These are phyloP conservation scores for Alternaria sp. DNA, from an alignment of 2,329 filamentous ascomycete species.

Conservation along the genomic window DNA sequence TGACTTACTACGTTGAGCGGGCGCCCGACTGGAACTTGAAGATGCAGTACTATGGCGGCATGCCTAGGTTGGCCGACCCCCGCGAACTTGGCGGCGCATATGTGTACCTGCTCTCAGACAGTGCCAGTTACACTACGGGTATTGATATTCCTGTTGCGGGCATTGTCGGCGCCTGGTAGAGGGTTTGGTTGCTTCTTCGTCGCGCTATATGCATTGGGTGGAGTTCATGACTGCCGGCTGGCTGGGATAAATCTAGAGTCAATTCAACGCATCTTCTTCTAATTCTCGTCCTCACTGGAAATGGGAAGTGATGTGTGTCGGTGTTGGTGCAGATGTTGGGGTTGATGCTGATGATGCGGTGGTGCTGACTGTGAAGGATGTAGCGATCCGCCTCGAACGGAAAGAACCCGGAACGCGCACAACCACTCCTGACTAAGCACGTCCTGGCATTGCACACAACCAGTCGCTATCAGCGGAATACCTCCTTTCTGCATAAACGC, in stretches of 20 bases:
- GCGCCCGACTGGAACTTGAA: conserved; percentile 60
- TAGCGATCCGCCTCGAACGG: not conserved
- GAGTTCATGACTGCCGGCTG: conserved; percentile 15
- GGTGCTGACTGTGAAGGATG: not conserved
- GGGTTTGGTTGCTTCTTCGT: not conserved
- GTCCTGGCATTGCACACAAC: not conserved
- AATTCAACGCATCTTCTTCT: conserved; percentile 4
- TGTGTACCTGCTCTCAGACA: conserved; percentile 56
- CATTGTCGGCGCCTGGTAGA: conserved; percentile 54
- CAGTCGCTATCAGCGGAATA: not conserved
- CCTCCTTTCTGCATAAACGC: not conserved
- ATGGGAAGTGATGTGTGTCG: not conserved
- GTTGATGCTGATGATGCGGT: not conserved
- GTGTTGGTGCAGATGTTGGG: not conserved
- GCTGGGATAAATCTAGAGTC: conserved; percentile 8
- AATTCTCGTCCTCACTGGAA: not conserved
- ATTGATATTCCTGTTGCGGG: conserved; percentile 59
- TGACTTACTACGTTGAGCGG: conserved; percentile 59
- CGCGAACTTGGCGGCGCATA: conserved; percentile 60
- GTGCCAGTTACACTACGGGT: conserved; percentile 57
- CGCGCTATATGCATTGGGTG: conserved; percentile 26
- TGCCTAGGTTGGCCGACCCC: conserved; percentile 59
- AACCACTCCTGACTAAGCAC: conserved; percentile 6
- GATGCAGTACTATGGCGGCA: conserved; percentile 62
- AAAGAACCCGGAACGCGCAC: not conserved